These are phyloP conservation scores for Bonnemaisonia californica DNA, from an alignment of 31 red algal genomes.

Conservation along the genomic window DNA sequence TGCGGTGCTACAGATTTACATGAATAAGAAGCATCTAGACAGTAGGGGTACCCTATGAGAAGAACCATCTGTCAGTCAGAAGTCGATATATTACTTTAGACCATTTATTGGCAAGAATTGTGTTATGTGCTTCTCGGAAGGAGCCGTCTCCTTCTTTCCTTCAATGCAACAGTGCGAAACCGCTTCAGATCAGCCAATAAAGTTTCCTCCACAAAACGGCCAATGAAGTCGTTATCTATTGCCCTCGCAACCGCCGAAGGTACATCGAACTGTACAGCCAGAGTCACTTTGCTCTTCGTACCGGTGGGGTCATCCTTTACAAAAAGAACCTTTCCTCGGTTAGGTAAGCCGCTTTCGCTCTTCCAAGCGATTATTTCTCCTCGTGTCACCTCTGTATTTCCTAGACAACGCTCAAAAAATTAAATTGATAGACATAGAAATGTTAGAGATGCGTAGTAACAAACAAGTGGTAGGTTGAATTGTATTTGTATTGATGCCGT, in stretches of 20 bases:
- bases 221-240: slow-evolving; percentile 73
- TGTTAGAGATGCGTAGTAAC: background rate
- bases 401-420: background rate
- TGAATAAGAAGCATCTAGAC: no score
- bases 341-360: slow-evolving; percentile 73
- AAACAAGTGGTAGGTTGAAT: no score
- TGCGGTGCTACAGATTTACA: no score
- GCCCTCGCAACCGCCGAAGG: slow-evolving; percentile 50
- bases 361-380: slow-evolving; percentile 87
- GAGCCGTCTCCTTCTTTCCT: slow-evolving; percentile 39
- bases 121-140: no score
- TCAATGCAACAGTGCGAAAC: slow-evolving; percentile 67
- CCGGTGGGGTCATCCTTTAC: background rate
- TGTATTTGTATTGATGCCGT: no score
- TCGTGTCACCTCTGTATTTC: slow-evolving; percentile 65
- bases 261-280: slow-evolving; percentile 83
- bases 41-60: no score
- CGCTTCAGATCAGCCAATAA: slow-evolving; percentile 88
- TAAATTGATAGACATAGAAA: background rate
- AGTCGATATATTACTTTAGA: no score
- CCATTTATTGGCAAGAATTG: no score
- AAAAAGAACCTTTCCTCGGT: slow-evolving; percentile 84
- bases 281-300: slow-evolving; percentile 48
- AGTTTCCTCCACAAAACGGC: slow-evolving; percentile 75
- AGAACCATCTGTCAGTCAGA: no score